Conservation (phyloP, 306 rosid genomes). For the Mimosa bimucronata region DNA sequence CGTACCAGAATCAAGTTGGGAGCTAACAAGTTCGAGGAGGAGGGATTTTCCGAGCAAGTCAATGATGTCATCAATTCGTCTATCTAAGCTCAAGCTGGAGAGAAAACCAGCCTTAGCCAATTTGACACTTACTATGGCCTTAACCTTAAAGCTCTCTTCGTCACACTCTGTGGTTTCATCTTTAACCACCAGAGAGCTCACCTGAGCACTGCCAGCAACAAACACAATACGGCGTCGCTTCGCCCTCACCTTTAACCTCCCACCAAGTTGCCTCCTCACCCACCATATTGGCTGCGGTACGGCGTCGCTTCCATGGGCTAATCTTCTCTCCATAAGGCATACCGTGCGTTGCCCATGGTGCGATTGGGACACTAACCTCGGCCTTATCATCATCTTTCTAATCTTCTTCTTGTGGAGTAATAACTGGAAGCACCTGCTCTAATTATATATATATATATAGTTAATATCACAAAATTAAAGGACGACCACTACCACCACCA, state of each 20-base stretch:
- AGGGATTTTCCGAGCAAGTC: slow-evolving; percentile 76
- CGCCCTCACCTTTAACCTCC: neutral
- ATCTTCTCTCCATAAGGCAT: slow-evolving; percentile 23
- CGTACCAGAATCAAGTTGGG: slow-evolving; percentile 49
- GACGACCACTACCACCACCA: neutral
- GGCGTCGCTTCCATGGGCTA: neutral
- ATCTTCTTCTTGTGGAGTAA: slow-evolving; percentile 31
- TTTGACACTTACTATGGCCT: slow-evolving; percentile 42
- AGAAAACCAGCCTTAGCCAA: slow-evolving; percentile 47
- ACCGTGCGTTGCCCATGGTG: slow-evolving; percentile 24
- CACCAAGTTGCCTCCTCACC: neutral
- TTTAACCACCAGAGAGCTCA: neutral
- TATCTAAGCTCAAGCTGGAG: slow-evolving; percentile 49
- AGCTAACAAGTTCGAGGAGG: slow-evolving; percentile 61
- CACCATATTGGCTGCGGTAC: slow-evolving; percentile 32
- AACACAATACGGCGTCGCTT: neutral
- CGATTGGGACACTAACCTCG: slow-evolving; percentile 19
- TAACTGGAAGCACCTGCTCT: neutral
- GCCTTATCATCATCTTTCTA: slow-evolving; percentile 41
- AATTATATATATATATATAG: neutral
- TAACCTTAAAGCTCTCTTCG: slow-evolving; percentile 7
- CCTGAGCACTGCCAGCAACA: slow-evolving; percentile 19
- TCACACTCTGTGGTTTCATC: neutral
- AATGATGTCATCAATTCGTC: slow-evolving; percentile 56
- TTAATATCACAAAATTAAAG: too few species aligned